Evolutionary conservation across 2,329 filamentous ascomycete species (phyloP).

Genomic region (Cordyceps farinosa): DNA sequence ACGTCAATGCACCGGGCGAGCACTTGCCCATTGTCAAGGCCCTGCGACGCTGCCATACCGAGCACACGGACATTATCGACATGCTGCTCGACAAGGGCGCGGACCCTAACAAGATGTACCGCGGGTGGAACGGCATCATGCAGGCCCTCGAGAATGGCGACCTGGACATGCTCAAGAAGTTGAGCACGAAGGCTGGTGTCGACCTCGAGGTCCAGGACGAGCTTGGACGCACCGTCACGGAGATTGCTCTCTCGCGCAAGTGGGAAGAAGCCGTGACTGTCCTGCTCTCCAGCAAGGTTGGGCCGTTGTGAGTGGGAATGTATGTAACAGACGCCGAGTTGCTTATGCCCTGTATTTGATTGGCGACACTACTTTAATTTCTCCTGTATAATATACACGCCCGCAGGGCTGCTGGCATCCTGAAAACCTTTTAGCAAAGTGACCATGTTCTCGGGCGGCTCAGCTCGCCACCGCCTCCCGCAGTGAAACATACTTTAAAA

Average conservation of each 20-base stretch:
- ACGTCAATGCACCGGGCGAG: conserved; percentile 65
- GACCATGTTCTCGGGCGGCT: too few relatives aligned
- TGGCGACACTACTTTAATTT: too few relatives aligned
- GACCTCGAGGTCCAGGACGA: conserved; percentile 54
- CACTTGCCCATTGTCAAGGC: conserved; percentile 70
- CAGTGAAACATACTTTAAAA: too few relatives aligned
- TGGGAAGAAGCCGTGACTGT: conserved; percentile 56
- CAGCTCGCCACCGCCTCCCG: too few relatives aligned
- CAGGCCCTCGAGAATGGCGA: conserved; percentile 65
- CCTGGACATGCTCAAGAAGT: conserved; percentile 47
- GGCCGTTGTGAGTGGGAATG: neutral
- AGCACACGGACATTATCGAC: conserved; percentile 58
- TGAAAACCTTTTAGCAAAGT: too few relatives aligned
- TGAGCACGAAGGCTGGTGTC: conserved; percentile 47
- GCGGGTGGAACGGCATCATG: conserved; percentile 63
- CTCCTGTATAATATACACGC: too few relatives aligned
- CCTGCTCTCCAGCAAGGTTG: conserved; percentile 26
- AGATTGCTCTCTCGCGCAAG: conserved; percentile 55
- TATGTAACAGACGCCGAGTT: neutral
- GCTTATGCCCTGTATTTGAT: neutral
- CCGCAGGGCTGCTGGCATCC: too few relatives aligned
- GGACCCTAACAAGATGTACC: conserved; percentile 65
- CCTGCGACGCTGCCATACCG: conserved; percentile 53
- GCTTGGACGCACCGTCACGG: conserved; percentile 49
- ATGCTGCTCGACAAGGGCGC: conserved; percentile 61